Conservation (phyloP, 345 rosid species). For the Brassica nigra region DNA sequence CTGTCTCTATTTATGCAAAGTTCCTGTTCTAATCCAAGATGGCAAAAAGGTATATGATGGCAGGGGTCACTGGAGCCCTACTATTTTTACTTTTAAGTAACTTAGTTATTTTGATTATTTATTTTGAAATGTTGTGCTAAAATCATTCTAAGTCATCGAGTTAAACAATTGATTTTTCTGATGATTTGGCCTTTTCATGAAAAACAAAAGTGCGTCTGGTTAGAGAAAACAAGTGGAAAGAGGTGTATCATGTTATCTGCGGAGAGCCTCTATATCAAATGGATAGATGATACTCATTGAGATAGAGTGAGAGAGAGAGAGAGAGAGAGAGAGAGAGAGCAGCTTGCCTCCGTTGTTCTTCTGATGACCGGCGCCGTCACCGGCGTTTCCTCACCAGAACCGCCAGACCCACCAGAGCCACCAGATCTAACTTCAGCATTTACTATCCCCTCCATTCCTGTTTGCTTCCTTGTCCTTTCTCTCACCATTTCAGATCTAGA, state of each 20-base stretch:
- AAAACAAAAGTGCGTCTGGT: constrained; percentile 13
- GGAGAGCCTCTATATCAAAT: background rate
- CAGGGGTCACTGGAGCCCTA: background rate
- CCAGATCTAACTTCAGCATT: too few relatives aligned
- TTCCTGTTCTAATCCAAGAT: constrained; percentile 44
- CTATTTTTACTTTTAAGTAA: background rate
- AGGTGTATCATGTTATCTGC: constrained; percentile 34
- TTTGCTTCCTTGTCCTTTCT: too few relatives aligned
- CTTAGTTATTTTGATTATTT: background rate
- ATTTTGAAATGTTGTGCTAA: too few relatives aligned
- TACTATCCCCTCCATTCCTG: too few relatives aligned
- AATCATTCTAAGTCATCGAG: background rate
- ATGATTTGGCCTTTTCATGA: background rate
- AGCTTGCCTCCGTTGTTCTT: too few relatives aligned
- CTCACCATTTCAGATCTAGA: too few relatives aligned
- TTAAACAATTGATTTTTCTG: background rate
- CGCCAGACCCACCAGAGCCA: too few relatives aligned
- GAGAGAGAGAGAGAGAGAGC: too few relatives aligned
- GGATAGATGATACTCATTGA: background rate
- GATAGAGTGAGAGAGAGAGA: too few relatives aligned
- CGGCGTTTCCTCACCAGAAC: too few relatives aligned
- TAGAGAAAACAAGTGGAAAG: constrained; percentile 25
- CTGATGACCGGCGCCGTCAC: too few relatives aligned
- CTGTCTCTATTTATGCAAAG: constrained; percentile 48
- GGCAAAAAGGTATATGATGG: constrained; percentile 47